Base-by-base conservation (phyloP, 1,139 yeast genomes). In the Yamadazyma atlantica region DNA sequence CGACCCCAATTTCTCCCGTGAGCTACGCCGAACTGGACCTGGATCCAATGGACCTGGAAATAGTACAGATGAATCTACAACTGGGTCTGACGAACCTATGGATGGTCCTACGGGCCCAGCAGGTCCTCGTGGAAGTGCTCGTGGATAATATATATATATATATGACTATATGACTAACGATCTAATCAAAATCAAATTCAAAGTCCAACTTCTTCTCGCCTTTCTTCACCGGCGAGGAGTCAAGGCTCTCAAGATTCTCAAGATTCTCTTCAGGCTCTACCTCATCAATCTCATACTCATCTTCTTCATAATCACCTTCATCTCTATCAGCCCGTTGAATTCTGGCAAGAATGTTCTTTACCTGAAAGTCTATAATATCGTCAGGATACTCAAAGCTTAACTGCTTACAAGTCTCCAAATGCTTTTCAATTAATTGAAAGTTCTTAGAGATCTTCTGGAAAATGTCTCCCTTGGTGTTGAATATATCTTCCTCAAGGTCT, bases 381-480 rank as follows among this genome's bases (percentile, higher is more conserved):
- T 46, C 44, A 1, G 73, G 69, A 41, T 53, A 60, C 8, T 44
- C 48, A 40, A 68, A 68, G 4, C 58, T 53, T 24, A 60, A 50
- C 14, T 54, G 48, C 3, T 57, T 54, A 43, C 77, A 66, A 29
- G 48, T 52, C 4, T 51, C 53, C 34, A 72, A 55, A 34, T 48
- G 48, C 28, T 45, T 39, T 5, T 46, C 45, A 1, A 67, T 53
- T 29, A 43, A 27, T 32, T 43, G 44, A 16, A 54, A 46, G 19
- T 55, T 51, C 9, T 44, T 48, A 14, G 37, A 38, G 13, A 45
- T 42, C 21, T 37, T 42, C 5, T 21, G 29, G 23, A 28, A 31
- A 2, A 44, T 39, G 19, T 44, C 50, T 19, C 46, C 35, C 36
- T 38, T 44, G 41, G 40, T 34, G 46, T 11, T 46, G 22, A 29